These are phyloP conservation scores for Trichoderma aggressivum DNA, from an alignment of 2,329 filamentous ascomycete species.

Conservation along the genomic window DNA sequence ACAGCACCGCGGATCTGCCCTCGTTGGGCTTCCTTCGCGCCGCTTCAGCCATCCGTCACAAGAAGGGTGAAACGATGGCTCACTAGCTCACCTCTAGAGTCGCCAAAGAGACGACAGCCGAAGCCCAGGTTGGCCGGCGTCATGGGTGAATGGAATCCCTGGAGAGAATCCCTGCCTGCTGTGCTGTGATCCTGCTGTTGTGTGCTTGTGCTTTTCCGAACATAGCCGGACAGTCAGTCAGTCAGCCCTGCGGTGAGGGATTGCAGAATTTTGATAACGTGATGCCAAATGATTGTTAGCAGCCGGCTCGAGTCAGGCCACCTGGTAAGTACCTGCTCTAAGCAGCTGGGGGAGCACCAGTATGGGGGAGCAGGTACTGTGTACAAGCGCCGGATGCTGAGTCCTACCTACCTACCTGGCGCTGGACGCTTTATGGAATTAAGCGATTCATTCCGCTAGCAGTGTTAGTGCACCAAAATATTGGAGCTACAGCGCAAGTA, in stretches of 20 bases:
- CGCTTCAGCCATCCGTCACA: background rate
- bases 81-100: background rate
- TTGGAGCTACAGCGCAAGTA: background rate
- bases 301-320: background rate
- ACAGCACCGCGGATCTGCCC: background rate
- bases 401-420: background rate
- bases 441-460: background rate
- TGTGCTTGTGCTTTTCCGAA: background rate
- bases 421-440: slow-evolving; percentile 5
- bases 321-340: background rate
- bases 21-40: background rate
- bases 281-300: background rate
- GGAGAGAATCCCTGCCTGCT: background rate
- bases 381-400: background rate
- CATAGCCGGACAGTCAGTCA: background rate
- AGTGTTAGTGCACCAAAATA: background rate
- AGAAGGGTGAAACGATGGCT: slow-evolving; percentile 5
- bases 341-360: background rate
- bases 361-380: background rate
- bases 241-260: slow-evolving; percentile 4
- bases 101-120: slow-evolving; percentile 4
- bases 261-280: background rate
- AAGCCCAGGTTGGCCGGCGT: background rate
- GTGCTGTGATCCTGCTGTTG: background rate
- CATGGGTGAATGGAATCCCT: background rate